phyloP scores from a whole-genome alignment of 306 rosid species.

The Senna siamea region DNA sequence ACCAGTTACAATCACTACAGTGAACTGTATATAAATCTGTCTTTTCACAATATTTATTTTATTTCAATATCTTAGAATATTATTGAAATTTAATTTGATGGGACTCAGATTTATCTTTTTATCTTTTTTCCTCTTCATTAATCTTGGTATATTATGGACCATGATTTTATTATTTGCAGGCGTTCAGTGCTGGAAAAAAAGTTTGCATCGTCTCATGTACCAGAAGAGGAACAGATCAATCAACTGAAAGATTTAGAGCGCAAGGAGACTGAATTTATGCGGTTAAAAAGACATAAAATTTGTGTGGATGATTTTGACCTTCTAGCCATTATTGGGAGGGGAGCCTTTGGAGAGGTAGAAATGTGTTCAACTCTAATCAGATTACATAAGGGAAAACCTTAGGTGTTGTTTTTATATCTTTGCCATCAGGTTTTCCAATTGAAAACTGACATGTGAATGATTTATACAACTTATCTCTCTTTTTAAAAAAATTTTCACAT shows the following conservation, averaged over 20 bases:
- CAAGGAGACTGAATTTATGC: constrained; percentile 80
- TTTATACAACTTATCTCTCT: too few species aligned
- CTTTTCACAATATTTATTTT: neutral
- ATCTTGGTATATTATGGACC: constrained; percentile 13
- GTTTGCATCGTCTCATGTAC: constrained; percentile 71
- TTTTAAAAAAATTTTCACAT: too few species aligned
- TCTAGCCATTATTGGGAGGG: constrained; percentile 88
- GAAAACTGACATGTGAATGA: too few species aligned
- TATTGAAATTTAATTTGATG: constrained; percentile 3
- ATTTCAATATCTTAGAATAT: constrained; percentile 1
- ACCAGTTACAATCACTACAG: too few species aligned
- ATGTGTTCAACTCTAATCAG: constrained; percentile 14
- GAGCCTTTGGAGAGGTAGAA: constrained; percentile 96
- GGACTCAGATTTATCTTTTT: neutral
- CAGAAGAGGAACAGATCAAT: constrained; percentile 84
- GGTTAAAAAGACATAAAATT: constrained; percentile 86
- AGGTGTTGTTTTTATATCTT: too few species aligned
- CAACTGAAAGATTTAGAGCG: constrained; percentile 84
- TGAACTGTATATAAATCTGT: constrained; percentile 19
- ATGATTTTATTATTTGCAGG: constrained; percentile 53
- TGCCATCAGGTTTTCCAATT: too few species aligned
- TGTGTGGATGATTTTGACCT: constrained; percentile 92
- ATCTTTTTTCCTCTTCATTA: neutral
- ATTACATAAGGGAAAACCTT: too few species aligned
- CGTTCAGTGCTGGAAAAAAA: constrained; percentile 73